Percentiles rank a stretch among this genome's conserved stretches.
phyloP scores from a whole-genome alignment of 768 basidiomycete genomes.

The Phanerochaete carnosa region DNA sequence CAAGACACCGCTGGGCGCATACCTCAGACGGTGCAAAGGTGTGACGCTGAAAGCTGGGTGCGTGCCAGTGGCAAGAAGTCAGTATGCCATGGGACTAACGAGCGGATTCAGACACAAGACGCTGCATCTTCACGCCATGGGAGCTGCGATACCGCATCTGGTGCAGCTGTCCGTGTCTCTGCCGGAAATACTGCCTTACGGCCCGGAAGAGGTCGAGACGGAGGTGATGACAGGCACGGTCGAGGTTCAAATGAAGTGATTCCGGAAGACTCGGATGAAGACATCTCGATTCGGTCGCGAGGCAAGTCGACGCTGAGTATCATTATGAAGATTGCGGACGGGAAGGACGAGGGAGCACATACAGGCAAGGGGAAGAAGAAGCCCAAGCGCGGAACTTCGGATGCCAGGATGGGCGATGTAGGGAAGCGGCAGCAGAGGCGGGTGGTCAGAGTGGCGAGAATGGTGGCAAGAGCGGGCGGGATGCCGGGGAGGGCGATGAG shows the following conservation, averaged over 20 bases:
- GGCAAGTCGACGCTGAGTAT: slow-evolving; percentile 68
- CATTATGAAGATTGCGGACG: slow-evolving; percentile 58
- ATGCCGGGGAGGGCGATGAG: not conserved
- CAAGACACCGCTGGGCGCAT: slow-evolving; percentile 66
- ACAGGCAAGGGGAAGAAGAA: slow-evolving; percentile 11
- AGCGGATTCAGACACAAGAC: slow-evolving; percentile 55
- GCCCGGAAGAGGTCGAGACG: slow-evolving; percentile 56
- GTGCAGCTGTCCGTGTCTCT: slow-evolving; percentile 67
- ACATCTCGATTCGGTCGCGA: slow-evolving; percentile 57
- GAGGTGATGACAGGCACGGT: slow-evolving; percentile 68
- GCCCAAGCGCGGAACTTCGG: not conserved
- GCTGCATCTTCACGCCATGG: slow-evolving; percentile 77
- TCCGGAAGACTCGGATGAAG: slow-evolving; percentile 73
- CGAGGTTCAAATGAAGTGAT: slow-evolving; percentile 72
- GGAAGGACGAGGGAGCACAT: slow-evolving; percentile 40
- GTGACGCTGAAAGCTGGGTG: slow-evolving; percentile 72
- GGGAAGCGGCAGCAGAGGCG: not conserved
- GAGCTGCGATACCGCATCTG: slow-evolving; percentile 85
- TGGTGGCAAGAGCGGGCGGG: not conserved
- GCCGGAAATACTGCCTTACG: slow-evolving; percentile 68
- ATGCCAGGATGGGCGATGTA: not conserved
- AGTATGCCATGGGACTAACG: not conserved
- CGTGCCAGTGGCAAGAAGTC: slow-evolving; percentile 17
- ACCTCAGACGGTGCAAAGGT: slow-evolving; percentile 76
- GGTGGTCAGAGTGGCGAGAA: not conserved